Percentiles rank a stretch among this genome's conserved stretches.
phyloP scores from a whole-genome alignment of 2,329 filamentous ascomycete genomes.

The Pseudogymnoascus sp. region DNA sequence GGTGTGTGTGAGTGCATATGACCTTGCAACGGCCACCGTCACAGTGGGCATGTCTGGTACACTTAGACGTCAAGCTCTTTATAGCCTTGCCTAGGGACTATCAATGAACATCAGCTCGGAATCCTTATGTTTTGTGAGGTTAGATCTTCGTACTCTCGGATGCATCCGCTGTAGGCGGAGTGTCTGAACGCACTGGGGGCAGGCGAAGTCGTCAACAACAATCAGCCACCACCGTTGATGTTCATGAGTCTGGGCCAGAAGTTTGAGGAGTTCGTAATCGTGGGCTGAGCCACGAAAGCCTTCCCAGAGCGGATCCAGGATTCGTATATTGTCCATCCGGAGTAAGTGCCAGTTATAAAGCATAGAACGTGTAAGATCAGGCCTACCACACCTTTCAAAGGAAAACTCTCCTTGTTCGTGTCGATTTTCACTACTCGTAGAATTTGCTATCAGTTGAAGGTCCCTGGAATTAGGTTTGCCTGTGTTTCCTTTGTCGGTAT shows the following conservation, averaged over 20 bases:
- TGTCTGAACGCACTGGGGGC: neutral
- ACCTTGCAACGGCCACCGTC: neutral
- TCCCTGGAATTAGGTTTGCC: neutral
- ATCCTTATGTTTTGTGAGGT: neutral
- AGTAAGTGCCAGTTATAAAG: conserved; percentile 6
- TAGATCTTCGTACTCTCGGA: neutral
- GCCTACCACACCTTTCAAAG: neutral
- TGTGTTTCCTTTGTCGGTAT: neutral
- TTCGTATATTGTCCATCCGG: conserved; percentile 1
- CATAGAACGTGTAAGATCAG: neutral
- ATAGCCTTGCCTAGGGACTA: neutral
- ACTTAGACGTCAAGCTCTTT: neutral
- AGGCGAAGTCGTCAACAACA: conserved; percentile 2
- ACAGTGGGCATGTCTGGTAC: neutral
- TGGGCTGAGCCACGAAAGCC: neutral
- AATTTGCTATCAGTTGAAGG: neutral
- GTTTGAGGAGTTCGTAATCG: conserved; percentile 3
- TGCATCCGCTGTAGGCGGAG: neutral
- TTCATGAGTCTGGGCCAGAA: neutral
- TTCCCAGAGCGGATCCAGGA: neutral
- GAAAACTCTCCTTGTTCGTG: neutral
- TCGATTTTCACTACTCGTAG: neutral
- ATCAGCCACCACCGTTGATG: neutral
- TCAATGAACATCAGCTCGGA: neutral
- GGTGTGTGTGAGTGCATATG: neutral